Conservation (phyloP, 106 monocot species). For the Dendrobium chrysotoxum region DNA sequence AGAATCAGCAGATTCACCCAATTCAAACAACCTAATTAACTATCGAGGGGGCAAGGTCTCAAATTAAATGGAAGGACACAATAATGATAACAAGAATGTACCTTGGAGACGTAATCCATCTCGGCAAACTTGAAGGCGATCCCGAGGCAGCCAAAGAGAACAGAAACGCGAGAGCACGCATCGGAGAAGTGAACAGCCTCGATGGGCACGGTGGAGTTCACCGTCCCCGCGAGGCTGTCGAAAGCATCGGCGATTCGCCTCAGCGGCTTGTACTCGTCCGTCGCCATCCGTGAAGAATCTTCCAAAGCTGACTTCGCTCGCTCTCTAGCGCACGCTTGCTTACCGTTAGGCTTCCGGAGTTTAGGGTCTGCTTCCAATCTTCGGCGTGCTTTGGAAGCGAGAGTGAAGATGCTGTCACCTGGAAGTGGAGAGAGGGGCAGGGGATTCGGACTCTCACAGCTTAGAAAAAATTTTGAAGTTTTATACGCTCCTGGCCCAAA, state of each 20-base stretch:
- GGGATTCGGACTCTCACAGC: no score
- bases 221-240: constrained; percentile 41
- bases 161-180: constrained; percentile 74
- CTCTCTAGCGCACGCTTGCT: no score
- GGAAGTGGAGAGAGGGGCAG: no score
- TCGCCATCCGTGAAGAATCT: constrained; percentile 7
- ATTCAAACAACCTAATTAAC: constrained; percentile 2
- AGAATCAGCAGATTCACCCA: no score
- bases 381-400: no score
- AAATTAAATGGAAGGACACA: not conserved
- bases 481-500: no score
- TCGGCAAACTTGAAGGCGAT: constrained; percentile 96
- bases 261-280: constrained; percentile 53
- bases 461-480: no score
- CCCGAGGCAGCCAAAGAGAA: constrained; percentile 84
- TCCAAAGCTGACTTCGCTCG: not conserved
- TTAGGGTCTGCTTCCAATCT: no score
- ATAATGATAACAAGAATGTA: not conserved
- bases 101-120: constrained; percentile 95
- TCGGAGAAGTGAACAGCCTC: constrained; percentile 55
- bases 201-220: constrained; percentile 26
- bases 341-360: no score
- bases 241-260: constrained; percentile 67
- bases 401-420: no score
- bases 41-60: not conserved